Evolutionary conservation across 495 filamentous ascomycete species (phyloP), one percentile per base, ranked within the genome.

Genomic region (Neurospora sp.): DNA sequence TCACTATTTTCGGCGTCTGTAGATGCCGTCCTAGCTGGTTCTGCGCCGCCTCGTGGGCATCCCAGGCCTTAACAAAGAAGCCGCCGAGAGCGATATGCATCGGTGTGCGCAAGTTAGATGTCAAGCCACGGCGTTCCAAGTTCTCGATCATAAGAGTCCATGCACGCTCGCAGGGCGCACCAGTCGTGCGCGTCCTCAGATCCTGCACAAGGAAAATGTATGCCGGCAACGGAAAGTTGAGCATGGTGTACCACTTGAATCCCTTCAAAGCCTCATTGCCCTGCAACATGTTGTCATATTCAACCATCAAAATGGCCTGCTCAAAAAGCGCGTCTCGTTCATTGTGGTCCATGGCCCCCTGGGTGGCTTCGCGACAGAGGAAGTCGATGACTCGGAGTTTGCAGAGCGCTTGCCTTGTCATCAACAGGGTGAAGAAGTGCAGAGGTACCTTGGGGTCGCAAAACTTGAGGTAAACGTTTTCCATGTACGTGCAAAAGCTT

Each of bases 371-470:
- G 11, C 78, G 76, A 19, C 77, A 77, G 37, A 83, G 71, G 37
- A 80, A 82, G 70, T 79, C 79, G 54, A 83, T 77, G 69, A 83
- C 78, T 43, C 78, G 85, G 70, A 85, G 75, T 73, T 88, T 88
- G 81, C 82, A 86, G 11, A 88, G 80, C 13, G 82, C 82, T 39
- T 80, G 81, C 62, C 84, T 81, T 4, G 86, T 85, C 81, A 85
- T 85, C 31, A 86, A 75, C 24, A 86, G 48, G 0, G 86, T 85
- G 74, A 89, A 84, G 59, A 82, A 82, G 71, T 89, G 86, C 43
- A 92, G 81, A 7, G 90, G 90, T 24, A 90, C 84, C 66, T 83
- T 85, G 72, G 87, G 84, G 74, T 93, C 88, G 78, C 89, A 91
- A 48, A 86, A 82, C 69, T 83, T 82, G 17, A 92, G 82, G 76